phyloP scores from a whole-genome alignment of 163 green algal genomes.

The Scenedesmus sp. region DNA sequence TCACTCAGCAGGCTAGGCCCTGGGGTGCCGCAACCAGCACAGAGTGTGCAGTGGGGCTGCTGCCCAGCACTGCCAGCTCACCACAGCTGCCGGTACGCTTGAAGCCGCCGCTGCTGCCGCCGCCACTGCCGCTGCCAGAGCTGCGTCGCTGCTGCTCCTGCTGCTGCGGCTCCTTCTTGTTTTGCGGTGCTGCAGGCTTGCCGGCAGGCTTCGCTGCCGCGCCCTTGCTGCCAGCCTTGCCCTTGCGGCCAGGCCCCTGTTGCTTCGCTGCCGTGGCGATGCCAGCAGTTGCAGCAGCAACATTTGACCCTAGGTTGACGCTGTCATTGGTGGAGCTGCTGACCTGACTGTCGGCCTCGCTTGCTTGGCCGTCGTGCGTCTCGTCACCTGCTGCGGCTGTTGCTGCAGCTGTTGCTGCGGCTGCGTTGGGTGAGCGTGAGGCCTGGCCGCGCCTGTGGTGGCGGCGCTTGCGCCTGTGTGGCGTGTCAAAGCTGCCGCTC shows the following conservation, averaged over 20 bases:
- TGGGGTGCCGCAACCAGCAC: slow-evolving; percentile 35
- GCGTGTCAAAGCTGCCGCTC: neutral
- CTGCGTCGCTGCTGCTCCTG: slow-evolving; percentile 1
- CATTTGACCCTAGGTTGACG: neutral
- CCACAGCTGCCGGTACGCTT: slow-evolving; percentile 50
- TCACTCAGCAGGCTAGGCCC: slow-evolving; percentile 44
- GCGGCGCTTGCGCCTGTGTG: neutral
- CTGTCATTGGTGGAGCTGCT: slow-evolving; percentile 51
- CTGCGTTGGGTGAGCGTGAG: neutral
- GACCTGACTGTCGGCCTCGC: slow-evolving; percentile 42
- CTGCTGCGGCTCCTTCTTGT: neutral
- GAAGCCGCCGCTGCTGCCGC: slow-evolving; percentile 18
- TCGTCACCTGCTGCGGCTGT: slow-evolving; percentile 12
- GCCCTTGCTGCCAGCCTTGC: slow-evolving; percentile 24
- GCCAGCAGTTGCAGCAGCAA: slow-evolving; percentile 9
- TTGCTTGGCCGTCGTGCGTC: neutral
- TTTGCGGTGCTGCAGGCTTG: slow-evolving; percentile 2
- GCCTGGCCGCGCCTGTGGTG: slow-evolving; percentile 16
- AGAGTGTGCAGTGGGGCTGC: slow-evolving; percentile 4
- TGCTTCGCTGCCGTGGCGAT: slow-evolving; percentile 5
- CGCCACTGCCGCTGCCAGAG: neutral
- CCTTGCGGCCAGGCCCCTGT: neutral
- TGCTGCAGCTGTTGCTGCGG: slow-evolving; percentile 13
- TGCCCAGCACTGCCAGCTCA: slow-evolving; percentile 38
- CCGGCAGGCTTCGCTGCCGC: neutral